Percentiles rank a stretch among this genome's conserved stretches.
phyloP scores from a whole-genome alignment of 495 filamentous ascomycete species.

The Aspergillus biplanus region DNA sequence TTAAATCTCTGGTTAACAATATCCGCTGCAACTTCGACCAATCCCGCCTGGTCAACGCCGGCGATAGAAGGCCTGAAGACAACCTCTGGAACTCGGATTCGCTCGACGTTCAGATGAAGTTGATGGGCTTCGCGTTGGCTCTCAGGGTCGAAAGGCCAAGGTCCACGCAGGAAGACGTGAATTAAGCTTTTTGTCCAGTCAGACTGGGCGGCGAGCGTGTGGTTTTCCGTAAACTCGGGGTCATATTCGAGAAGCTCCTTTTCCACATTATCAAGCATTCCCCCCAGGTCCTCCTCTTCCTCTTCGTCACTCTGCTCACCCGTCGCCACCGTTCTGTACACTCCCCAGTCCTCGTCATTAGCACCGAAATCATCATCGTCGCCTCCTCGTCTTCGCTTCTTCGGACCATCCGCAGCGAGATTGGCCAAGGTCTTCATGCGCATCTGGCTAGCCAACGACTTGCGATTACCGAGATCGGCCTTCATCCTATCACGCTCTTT shows the following conservation, averaged over 20 bases:
- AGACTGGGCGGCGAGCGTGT: constrained; percentile 86
- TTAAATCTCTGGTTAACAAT: constrained; percentile 80
- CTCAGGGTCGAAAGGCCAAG: constrained; percentile 80
- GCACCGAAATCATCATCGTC: constrained; percentile 94
- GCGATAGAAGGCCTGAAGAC: constrained; percentile 95
- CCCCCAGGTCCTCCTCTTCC: constrained; percentile 83
- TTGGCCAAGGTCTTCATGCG: constrained; percentile 99
- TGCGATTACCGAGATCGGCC: constrained; percentile 90
- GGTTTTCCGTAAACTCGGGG: constrained; percentile 82
- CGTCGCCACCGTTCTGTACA: constrained; percentile 88
- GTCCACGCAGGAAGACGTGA: constrained; percentile 86
- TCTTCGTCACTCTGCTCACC: constrained; percentile 76
- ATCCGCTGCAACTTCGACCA: constrained; percentile 85
- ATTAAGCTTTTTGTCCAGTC: constrained; percentile 93
- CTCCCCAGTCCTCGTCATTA: constrained; percentile 96
- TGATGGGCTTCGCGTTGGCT: constrained; percentile 82
- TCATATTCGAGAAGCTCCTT: constrained; percentile 84
- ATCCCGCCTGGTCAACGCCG: constrained; percentile 90
- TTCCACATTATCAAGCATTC: constrained; percentile 73
- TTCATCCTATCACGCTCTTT: constrained; percentile 92
- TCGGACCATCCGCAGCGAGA: constrained; percentile 86
- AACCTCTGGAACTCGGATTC: constrained; percentile 94
- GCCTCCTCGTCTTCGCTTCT: constrained; percentile 76
- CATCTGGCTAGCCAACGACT: constrained; percentile 91
- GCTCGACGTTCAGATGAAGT: constrained; percentile 93